Base-by-base conservation (phyloP, 2,329 filamentous ascomycete species). In the Didymella sp. region DNA sequence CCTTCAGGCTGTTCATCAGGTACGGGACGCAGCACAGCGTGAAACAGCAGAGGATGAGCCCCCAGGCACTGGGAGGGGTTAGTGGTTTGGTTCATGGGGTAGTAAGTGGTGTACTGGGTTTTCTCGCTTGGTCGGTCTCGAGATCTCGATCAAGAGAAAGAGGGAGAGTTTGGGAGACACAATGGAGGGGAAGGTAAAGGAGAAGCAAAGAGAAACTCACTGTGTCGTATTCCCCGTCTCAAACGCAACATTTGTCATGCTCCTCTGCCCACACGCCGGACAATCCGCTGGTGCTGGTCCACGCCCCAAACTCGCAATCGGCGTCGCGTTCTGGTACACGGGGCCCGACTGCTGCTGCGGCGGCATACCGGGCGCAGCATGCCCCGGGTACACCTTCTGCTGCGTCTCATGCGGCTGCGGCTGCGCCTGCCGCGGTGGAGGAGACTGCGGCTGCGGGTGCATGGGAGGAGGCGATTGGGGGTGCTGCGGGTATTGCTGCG, bases 11-110 rank as follows among this genome's bases (percentile, higher is more conserved):
- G 24, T 75, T 75, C 66, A 82, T 76, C 27, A 81, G 35, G 59
- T 83, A 83, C 0, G 81, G 80, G 42, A 83, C 76, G 61, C 80
- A 83, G 12, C 80, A 58, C 78, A 80, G 58, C 67, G 66, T n/a
- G 50, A 76, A 69, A 54, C 71, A 75, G 71, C 81, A 83, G 44
- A 81, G 64, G 22, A 77, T 63, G 4, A 75, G 68, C 9, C 77
- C 81, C 80, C 79, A 82, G 0, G 72, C 77, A 71, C 80, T 82
- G 48, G 46, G 15, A 5, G 2, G 6, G n/a, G 41, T 67, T 55
- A 65, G 63, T 52, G 6, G 15, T 11, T n/a, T n/a, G n/a, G n/a
- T n/a, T n/a, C n/a, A n/a, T n/a, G n/a, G n/a, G n/a, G n/a, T n/a
- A n/a, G n/a, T n/a, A n/a, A n/a, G n/a, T n/a, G n/a, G n/a, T n/a